A percentile compares a stretch with the other conserved stretches of the same genome.
Conservation (phyloP, 495 filamentous ascomycete genomes). For the Penicillium paradoxum region DNA sequence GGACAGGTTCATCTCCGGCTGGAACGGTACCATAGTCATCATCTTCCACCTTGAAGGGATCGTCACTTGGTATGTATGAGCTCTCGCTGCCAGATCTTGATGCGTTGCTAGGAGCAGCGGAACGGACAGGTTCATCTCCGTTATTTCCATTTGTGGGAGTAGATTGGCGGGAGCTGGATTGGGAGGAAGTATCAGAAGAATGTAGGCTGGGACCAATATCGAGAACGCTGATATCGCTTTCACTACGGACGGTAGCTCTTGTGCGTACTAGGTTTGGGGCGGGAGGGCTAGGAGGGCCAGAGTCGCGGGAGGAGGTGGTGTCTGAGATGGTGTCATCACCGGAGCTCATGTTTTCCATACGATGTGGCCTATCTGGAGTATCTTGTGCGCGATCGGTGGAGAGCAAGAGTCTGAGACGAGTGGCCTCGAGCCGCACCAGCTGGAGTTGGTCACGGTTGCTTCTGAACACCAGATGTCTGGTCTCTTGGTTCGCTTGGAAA, state of each 20-base stretch:
- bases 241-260: slow-evolving; percentile 1
- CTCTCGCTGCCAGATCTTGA: background rate
- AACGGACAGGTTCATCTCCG: background rate
- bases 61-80: background rate
- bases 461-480: background rate
- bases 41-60: background rate
- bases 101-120: background rate
- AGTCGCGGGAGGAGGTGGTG: background rate
- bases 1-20: background rate
- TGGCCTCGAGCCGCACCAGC: background rate
- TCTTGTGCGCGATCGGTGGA: no score
- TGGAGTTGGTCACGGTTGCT: background rate
- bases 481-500: background rate
- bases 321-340: no score
- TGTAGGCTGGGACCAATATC: slow-evolving; percentile 24
- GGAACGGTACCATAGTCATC: background rate
- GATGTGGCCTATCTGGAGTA: no score
- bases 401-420: background rate
- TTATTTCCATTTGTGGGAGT: background rate
- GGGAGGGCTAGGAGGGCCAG: background rate
- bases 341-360: no score
- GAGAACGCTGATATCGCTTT: slow-evolving; percentile 30
- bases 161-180: background rate
- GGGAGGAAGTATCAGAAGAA: background rate
- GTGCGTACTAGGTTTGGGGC: background rate